Percentiles rank a stretch among this genome's conserved stretches.
Conservation (phyloP, 495 filamentous ascomycete species). For the Aspergillus asperescens region DNA sequence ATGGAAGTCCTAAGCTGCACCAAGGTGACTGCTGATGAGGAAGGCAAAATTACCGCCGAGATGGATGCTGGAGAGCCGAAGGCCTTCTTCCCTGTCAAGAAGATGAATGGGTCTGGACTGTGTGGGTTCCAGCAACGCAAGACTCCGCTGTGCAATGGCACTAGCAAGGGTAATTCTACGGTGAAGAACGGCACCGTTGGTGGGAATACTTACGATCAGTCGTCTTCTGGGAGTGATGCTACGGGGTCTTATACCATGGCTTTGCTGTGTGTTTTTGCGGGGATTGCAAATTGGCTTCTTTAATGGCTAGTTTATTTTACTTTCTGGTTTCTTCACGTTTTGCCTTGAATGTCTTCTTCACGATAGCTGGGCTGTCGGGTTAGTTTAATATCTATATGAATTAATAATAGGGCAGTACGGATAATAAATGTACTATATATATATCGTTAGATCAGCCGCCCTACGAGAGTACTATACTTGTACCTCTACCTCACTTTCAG, state of each 20-base stretch:
- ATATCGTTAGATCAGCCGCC: no score
- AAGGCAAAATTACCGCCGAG: slow-evolving; percentile 35
- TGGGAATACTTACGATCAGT: neutral
- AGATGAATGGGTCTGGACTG: slow-evolving; percentile 22
- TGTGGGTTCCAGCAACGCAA: slow-evolving; percentile 16
- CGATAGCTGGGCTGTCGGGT: neutral
- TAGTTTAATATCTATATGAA: neutral
- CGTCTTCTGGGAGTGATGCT: neutral
- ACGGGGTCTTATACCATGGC: neutral
- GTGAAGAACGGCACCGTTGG: neutral
- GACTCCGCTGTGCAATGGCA: neutral
- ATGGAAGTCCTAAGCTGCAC: slow-evolving; percentile 46
- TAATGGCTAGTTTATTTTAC: neutral
- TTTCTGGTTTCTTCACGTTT: neutral
- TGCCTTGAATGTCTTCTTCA: neutral
- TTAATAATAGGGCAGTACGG: no score
- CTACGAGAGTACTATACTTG: no score
- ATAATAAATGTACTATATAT: no score
- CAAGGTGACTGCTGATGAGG: slow-evolving; percentile 21
- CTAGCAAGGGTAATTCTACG: neutral
- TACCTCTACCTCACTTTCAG: no score
- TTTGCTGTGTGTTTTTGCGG: neutral
- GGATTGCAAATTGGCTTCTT: neutral
- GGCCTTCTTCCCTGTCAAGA: slow-evolving; percentile 30
- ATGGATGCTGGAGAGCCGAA: slow-evolving; percentile 42